Conservation (phyloP, 2,329 filamentous ascomycete genomes). For the Paracamarosporium sp. region DNA sequence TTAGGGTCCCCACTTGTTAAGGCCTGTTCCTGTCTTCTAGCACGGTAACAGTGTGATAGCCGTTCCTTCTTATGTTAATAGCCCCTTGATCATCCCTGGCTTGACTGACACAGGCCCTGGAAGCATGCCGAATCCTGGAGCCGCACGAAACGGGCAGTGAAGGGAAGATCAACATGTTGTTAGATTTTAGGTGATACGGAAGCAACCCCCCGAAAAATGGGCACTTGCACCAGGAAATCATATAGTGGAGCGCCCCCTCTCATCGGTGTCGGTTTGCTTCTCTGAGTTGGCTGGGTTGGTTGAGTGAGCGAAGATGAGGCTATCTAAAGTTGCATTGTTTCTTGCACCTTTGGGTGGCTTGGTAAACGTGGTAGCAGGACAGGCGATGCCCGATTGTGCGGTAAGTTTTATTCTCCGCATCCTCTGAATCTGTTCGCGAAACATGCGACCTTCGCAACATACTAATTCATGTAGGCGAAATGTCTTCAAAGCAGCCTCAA, state of each 20-base stretch:
- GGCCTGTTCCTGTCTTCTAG: neutral
- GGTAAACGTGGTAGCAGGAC: neutral
- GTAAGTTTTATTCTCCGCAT: neutral
- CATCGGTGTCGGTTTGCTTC: neutral
- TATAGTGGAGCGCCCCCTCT: neutral
- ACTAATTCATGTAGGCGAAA: neutral
- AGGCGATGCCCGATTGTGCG: conserved; percentile 1
- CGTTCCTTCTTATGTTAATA: neutral
- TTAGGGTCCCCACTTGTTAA: too few relatives aligned
- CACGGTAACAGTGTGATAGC: neutral
- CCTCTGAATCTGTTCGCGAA: neutral
- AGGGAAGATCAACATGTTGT: neutral
- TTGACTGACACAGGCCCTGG: neutral
- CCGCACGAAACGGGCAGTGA: neutral
- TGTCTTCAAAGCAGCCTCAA: conserved; percentile 3
- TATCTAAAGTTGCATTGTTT: neutral
- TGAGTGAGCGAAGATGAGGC: neutral
- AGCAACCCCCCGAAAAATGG: neutral
- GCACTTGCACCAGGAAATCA: neutral
- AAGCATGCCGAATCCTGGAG: neutral
- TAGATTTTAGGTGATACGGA: neutral
- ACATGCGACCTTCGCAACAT: neutral
- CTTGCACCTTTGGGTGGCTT: neutral
- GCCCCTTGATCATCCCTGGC: neutral
- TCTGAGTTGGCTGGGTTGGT: neutral